Conservation (phyloP, 352 stramenopile genomes). For the Phytophthora pini region DNA sequence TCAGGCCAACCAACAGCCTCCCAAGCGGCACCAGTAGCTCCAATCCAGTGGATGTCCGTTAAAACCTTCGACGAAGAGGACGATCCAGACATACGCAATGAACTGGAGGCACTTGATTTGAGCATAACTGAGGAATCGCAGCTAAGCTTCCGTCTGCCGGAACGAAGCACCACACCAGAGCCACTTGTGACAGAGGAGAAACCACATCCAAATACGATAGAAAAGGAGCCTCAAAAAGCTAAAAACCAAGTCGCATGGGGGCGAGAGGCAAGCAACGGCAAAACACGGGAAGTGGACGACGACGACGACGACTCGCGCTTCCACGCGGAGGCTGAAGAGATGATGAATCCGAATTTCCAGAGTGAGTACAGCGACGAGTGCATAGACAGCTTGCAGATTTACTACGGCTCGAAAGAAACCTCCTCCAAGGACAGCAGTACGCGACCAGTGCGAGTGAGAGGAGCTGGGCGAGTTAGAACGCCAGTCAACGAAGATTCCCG, state of each 20-base stretch:
- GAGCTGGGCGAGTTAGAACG: slow-evolving; percentile 2
- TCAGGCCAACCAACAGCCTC: slow-evolving; percentile 8
- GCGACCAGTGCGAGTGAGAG: slow-evolving; percentile 11
- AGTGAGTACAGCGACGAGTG: slow-evolving; percentile 84
- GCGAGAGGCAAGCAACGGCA: slow-evolving; percentile 7
- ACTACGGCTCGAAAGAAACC: slow-evolving; percentile 51
- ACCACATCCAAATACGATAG: slow-evolving; percentile 7
- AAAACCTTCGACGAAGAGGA: slow-evolving; percentile 40
- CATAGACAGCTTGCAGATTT: slow-evolving; percentile 77
- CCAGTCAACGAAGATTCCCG: slow-evolving; percentile 1
- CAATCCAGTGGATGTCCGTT: slow-evolving; percentile 61
- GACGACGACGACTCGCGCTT: slow-evolving; percentile 52
- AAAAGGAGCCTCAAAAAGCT: slow-evolving; percentile 11
- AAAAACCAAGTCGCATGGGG: slow-evolving; percentile 30
- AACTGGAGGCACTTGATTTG: slow-evolving; percentile 58
- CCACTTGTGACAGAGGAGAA: slow-evolving; percentile 41
- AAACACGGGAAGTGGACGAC: slow-evolving; percentile 22
- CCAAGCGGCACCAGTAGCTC: slow-evolving; percentile 17
- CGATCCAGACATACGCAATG: slow-evolving; percentile 41
- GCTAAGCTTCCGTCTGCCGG: slow-evolving; percentile 56
- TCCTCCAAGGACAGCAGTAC: slow-evolving; percentile 20
- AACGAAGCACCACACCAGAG: slow-evolving; percentile 66
- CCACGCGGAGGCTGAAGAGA: slow-evolving; percentile 61
- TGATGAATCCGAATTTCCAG: slow-evolving; percentile 86
- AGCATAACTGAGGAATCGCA: slow-evolving; percentile 58